These are phyloP conservation scores for Tolypocladium endophyticum DNA, from an alignment of 2,329 filamentous ascomycete genomes.

Conservation along the genomic window DNA sequence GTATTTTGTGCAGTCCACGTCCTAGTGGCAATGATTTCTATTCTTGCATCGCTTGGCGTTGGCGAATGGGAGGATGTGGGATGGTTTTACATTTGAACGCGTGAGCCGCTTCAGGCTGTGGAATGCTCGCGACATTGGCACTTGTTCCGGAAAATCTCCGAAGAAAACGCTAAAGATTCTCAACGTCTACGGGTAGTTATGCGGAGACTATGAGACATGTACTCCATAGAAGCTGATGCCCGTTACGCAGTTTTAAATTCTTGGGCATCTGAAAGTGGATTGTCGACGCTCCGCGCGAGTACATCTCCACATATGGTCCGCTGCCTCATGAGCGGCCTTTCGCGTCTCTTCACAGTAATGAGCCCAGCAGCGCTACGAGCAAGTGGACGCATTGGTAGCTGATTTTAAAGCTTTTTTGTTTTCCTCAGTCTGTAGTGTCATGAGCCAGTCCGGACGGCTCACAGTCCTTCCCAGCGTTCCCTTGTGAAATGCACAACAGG, in stretches of 20 bases:
- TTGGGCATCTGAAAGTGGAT: too few species aligned
- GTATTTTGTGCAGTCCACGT: background rate
- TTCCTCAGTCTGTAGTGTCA: constrained; percentile 1
- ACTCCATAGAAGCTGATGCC: background rate
- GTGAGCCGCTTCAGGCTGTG: background rate
- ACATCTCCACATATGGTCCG: background rate
- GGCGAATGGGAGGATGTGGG: background rate
- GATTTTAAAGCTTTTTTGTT: background rate
- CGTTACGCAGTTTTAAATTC: background rate
- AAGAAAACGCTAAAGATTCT: background rate
- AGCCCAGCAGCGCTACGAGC: background rate
- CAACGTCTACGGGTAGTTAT: background rate
- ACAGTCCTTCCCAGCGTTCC: background rate
- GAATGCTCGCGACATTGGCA: background rate
- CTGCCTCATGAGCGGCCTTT: background rate
- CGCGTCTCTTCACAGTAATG: background rate
- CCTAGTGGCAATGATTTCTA: background rate
- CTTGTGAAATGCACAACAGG: constrained; percentile 10
- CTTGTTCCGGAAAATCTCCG: background rate
- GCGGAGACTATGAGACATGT: background rate
- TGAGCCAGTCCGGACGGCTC: constrained; percentile 1
- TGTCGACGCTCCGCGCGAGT: background rate
- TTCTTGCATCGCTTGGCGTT: background rate
- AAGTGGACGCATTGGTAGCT: background rate
- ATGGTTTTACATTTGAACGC: background rate